phyloP scores from a whole-genome alignment of 768 basidiomycete species.

The Xerocomus spinulosus region DNA sequence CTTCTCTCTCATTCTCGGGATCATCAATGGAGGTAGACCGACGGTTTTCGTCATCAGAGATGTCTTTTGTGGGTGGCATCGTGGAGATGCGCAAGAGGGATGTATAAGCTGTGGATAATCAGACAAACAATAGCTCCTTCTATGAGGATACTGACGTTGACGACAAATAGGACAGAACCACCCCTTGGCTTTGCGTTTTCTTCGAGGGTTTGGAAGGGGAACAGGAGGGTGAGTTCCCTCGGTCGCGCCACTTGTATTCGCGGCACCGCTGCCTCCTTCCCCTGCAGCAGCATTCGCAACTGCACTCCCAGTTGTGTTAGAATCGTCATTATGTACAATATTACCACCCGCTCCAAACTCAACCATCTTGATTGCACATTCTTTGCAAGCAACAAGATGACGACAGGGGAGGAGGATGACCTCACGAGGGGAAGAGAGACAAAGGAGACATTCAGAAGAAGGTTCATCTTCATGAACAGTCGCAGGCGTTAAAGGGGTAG shows the following conservation, averaged over 20 bases:
- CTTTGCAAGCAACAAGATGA: slow-evolving; percentile 92
- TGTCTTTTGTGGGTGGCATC: slow-evolving; percentile 46
- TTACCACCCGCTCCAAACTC: slow-evolving; percentile 93
- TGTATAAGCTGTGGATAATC: slow-evolving; percentile 62
- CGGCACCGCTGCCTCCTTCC: slow-evolving; percentile 16
- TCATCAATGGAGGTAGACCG: slow-evolving; percentile 26
- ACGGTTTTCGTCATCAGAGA: slow-evolving; percentile 30
- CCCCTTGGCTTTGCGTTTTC: slow-evolving; percentile 92
- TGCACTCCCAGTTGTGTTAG: slow-evolving; percentile 26
- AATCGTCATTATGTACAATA: slow-evolving; percentile 56
- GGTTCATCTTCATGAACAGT: slow-evolving; percentile 57
- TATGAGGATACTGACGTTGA: slow-evolving; percentile 63
- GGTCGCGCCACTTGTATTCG: slow-evolving; percentile 17
- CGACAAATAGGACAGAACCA: slow-evolving; percentile 98
- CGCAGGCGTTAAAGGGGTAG: slow-evolving; percentile 19
- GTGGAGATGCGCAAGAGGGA: slow-evolving; percentile 82
- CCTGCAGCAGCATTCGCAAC: slow-evolving; percentile 22
- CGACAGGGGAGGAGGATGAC: slow-evolving; percentile 91
- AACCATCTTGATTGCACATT: slow-evolving; percentile 95
- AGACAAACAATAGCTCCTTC: background rate
- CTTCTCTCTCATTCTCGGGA: slow-evolving; percentile 21
- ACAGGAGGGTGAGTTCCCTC: slow-evolving; percentile 24
- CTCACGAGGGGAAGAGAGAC: slow-evolving; percentile 81
- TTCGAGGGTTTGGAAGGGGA: slow-evolving; percentile 43
- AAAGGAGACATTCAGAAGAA: slow-evolving; percentile 87